Percentiles rank a stretch among this genome's conserved stretches.
phyloP scores from a whole-genome alignment of 2,329 filamentous ascomycete genomes.

The Fusarium mangiferae region DNA sequence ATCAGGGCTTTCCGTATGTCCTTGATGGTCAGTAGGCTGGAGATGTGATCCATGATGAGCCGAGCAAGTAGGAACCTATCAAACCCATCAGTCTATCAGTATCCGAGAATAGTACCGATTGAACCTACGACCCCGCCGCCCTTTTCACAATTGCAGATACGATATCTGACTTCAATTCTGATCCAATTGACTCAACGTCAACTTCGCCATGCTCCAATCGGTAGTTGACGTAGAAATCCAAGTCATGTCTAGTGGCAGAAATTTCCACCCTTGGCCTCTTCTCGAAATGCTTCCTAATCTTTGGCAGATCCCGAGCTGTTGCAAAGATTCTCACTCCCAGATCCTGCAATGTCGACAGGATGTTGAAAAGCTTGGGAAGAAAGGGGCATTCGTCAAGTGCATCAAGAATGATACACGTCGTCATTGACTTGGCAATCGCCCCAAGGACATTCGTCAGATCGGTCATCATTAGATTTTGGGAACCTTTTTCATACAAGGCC shows the following conservation, averaged over 20 bases:
- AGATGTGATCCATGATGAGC: background rate
- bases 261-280: background rate
- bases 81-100: background rate
- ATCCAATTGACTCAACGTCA: background rate
- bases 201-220: background rate
- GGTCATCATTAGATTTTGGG: background rate
- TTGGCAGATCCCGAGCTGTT: background rate
- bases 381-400: background rate
- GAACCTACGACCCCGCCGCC: background rate
- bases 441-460: background rate
- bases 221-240: background rate
- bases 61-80: background rate
- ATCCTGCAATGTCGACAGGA: background rate
- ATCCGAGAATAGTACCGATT: fast-evolving
- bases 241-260: background rate
- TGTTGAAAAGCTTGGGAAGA: background rate
- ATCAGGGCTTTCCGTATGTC: background rate
- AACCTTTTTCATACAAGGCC: background rate
- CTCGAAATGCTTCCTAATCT: background rate
- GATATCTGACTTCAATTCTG: background rate
- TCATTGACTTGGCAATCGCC: background rate
- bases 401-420: background rate
- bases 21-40: background rate
- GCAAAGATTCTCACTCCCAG: background rate
- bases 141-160: background rate